Evolutionary conservation across 306 rosid genomes (phyloP), one percentile per base, ranked within the genome.

Genomic region (Macrotyloma uniflorum): DNA sequence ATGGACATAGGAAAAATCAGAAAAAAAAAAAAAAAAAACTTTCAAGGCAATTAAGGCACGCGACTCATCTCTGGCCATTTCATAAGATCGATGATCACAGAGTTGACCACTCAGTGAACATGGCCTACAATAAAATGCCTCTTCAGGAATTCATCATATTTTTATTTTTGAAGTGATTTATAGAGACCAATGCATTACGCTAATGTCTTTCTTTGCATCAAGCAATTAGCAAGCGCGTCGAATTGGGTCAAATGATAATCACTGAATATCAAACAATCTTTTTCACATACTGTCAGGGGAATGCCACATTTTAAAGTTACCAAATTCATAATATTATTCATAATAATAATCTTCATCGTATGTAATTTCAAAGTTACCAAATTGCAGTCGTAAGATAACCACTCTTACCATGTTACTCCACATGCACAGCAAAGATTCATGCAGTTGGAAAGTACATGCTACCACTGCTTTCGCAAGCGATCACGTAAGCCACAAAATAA

Each of bases 401-500:
- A 2, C 2, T 32, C 16, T 62, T 14, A 26, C 38, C 32, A 30
- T 62, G 6, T 32, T 62, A 32, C 14, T 33, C 45, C 67, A 22
- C 51, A 40, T 42, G 71, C 30, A 36, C 26, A 11, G 64, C 28
- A 57, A 67, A 23, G 35, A 38, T 16, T 8, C 9, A 19, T 32
- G 10, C 30, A 46, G 28, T 64, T 58, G n/a, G 58, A 13, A 35
- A 64, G 36, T 42, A 72, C 30, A 68, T 61, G 11, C 15, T 30
- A 76, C 42, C 57, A 61, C 57, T 59, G 42, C 53, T 11, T 68
- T 67, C 46, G 16, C 22, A 53, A 58, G 38, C 22, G 11, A 75
- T 64, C 71, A 23, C 26, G 70, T 76, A 64, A 70, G 76, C 78
- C 72, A 78, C n/a, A 43, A 81, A 77, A 77, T 80, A 70, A 75